A percentile compares a stretch with the other conserved stretches of the same genome.
These are phyloP conservation scores for Aspergillus ochraceus DNA, from an alignment of 2,329 filamentous ascomycete species.

Conservation along the genomic window DNA sequence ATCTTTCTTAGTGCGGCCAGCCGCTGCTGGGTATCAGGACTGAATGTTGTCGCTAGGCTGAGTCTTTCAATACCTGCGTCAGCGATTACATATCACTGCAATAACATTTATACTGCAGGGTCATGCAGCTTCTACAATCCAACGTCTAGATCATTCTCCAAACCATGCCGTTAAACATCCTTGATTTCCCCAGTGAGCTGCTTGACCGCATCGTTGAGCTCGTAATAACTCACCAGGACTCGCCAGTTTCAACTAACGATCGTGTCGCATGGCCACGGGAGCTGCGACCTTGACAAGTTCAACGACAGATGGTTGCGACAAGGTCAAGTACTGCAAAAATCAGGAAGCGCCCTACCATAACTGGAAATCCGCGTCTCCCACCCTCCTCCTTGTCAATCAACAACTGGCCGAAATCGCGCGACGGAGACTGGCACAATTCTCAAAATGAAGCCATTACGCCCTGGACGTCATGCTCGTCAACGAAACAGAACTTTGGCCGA, in stretches of 20 bases:
- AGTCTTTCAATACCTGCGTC: no score
- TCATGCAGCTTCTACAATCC: no score
- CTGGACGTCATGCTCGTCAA: not conserved
- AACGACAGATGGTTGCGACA: no score
- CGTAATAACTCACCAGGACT: not conserved
- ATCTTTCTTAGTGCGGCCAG: no score
- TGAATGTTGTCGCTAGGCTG: no score
- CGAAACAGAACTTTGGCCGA: slow-evolving; percentile 2
- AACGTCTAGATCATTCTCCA: not conserved
- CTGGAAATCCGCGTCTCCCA: not conserved
- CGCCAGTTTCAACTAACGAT: not conserved
- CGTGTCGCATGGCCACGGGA: no score
- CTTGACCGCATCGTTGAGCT: slow-evolving; percentile 5
- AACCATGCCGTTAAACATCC: not conserved
- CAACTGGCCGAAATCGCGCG: not conserved
- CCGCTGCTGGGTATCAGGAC: no score
- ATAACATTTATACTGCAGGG: no score
- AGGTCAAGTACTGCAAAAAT: not conserved
- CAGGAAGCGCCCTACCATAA: not conserved
- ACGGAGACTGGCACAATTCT: not conserved
- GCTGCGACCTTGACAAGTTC: no score
- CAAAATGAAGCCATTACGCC: not conserved
- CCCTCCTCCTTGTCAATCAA: not conserved
- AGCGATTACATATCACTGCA: no score
- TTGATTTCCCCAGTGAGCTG: not conserved